These are phyloP conservation scores for Cornus kousa DNA, from an alignment of 148 eudicot genomes.

Conservation along the genomic window DNA sequence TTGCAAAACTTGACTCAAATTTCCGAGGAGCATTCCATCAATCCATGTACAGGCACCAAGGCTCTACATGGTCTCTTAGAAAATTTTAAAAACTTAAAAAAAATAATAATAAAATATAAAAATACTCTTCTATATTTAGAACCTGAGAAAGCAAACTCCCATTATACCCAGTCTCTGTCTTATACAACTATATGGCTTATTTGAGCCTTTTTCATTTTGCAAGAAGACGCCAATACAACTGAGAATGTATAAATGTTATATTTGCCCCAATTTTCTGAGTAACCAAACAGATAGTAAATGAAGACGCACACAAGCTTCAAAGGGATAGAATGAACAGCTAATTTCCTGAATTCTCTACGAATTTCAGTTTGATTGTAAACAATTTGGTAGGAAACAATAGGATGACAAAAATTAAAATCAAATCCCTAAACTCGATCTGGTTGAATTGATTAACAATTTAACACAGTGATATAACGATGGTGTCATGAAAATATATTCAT, in stretches of 20 bases:
- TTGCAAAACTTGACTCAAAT: too few relatives aligned
- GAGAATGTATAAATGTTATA: not conserved
- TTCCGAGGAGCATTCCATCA: too few relatives aligned
- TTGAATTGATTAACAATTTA: not conserved
- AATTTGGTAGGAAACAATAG: not conserved
- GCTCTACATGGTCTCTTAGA: too few relatives aligned
- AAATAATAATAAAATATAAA: too few relatives aligned
- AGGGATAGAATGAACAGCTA: too few relatives aligned
- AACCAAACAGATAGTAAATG: not conserved
- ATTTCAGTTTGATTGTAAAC: not conserved
- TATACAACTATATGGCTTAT: not conserved
- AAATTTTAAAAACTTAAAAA: too few relatives aligned
- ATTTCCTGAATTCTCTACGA: not conserved
- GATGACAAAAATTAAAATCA: not conserved
- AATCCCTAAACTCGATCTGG: not conserved
- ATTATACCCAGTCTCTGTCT: not conserved
- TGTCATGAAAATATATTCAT: not conserved
- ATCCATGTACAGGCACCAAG: too few relatives aligned
- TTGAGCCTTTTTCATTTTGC: not conserved
- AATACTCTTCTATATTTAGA: not conserved
- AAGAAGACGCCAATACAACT: not conserved
- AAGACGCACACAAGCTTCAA: not conserved
- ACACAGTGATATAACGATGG: not conserved
- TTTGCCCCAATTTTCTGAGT: not conserved
- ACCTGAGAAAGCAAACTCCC: not conserved